Evolutionary conservation across 371 early-diverging fungal genomes (phyloP).

Genomic region (Funneliformis caledonium): DNA sequence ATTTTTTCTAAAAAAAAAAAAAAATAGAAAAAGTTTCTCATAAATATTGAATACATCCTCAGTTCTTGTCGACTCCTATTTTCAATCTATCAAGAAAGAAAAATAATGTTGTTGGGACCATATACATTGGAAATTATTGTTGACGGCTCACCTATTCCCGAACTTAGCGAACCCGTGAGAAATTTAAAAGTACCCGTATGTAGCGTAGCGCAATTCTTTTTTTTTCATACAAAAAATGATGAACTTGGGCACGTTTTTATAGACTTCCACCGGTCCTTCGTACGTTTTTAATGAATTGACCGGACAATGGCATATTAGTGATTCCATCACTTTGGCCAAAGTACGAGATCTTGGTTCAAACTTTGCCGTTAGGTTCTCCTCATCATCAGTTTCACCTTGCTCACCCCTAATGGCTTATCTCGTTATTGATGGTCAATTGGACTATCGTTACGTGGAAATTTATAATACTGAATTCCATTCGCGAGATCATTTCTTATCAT

Average conservation of each 20-base stretch:
- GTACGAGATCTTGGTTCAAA: neutral
- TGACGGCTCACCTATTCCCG: neutral
- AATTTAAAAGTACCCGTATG: neutral
- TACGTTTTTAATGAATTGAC: neutral
- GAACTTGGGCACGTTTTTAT: too few species aligned
- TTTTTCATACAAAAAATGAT: neutral
- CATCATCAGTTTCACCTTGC: neutral
- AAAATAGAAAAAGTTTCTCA: too few species aligned
- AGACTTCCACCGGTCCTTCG: constrained; percentile 4
- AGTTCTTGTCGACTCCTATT: too few species aligned
- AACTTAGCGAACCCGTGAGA: neutral
- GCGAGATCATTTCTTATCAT: neutral
- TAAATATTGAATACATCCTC: too few species aligned
- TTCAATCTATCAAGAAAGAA: neutral
- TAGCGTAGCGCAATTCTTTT: neutral
- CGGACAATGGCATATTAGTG: neutral
- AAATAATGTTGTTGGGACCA: neutral
- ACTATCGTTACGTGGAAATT: constrained; percentile 9
- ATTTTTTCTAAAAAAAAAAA: too few species aligned
- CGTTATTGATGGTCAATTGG: constrained; percentile 16
- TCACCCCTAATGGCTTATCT: neutral
- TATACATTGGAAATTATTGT: constrained; percentile 2
- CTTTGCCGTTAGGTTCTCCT: neutral
- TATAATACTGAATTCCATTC: neutral
- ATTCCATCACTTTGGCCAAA: neutral